Evolutionary conservation across 2,329 filamentous ascomycete genomes (phyloP).

Genomic region (Camillea tinctor): DNA sequence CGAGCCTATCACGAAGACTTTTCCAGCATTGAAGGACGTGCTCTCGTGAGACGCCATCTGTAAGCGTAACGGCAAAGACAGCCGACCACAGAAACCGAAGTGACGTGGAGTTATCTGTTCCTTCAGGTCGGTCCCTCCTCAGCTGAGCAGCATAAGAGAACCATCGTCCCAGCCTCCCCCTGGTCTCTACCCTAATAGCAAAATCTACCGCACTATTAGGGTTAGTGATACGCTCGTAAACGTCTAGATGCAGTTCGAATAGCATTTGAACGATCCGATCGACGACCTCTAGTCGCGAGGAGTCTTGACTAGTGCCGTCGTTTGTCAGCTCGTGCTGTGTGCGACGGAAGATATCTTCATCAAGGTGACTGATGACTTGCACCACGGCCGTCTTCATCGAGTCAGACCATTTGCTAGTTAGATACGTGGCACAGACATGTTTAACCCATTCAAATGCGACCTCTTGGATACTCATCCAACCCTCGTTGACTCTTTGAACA

Average conservation of each 20-base stretch:
- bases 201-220: conserved; percentile 54
- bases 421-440: conserved; percentile 50
- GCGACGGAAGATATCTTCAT: conserved; percentile 51
- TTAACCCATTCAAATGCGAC: conserved; percentile 59
- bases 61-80: conserved; percentile 52
- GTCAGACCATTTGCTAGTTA: conserved; percentile 56
- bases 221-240: conserved; percentile 58
- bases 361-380: conserved; percentile 53
- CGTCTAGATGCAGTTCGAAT: conserved; percentile 61
- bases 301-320: conserved; percentile 14
- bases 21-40: conserved; percentile 59
- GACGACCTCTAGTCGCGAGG: conserved; percentile 31
- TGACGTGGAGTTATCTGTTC: conserved; percentile 39
- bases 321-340: conserved; percentile 42
- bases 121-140: conserved; percentile 36
- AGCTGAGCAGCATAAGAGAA: conserved; percentile 48
- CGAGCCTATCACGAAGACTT: conserved; percentile 53
- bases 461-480: conserved; percentile 56
- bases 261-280: conserved; percentile 54
- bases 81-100: conserved; percentile 59
- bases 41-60: conserved; percentile 53
- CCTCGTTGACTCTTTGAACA: conserved; percentile 45
- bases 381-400: conserved; percentile 55
- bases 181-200: conserved; percentile 47
- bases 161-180: conserved; percentile 51